Base-by-base conservation (phyloP, 202 grass and related monocot species). In the Setaria viridis region DNA sequence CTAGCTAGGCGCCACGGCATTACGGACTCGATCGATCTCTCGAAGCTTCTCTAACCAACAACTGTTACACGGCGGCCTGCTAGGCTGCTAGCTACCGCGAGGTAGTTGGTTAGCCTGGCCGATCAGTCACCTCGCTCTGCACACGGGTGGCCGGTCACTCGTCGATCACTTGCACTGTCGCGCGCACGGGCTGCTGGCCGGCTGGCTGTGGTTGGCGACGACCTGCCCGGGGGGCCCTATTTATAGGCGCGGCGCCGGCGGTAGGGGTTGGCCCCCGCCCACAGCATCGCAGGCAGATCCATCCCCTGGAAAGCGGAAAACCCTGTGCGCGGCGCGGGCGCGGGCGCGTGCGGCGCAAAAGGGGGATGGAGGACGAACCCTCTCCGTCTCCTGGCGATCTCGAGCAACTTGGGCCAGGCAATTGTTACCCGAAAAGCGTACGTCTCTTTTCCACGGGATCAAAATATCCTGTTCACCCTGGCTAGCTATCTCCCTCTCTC, bases 1-100 rank as follows among this genome's bases (percentile, higher is more conserved):
- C 84, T 87, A 13, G 84, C 51, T 19, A 90, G 66, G 50, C 89
- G 80, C 84, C 89, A 87, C 72, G 89, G 89, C 89, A 90, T 90
- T 55, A 63, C 60, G 11, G 21, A 7, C 35, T 19, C 79, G n/a
- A 4, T 19, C 79, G n/a, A 4, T 14, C 33, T 55, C 25, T 49
- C 35, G 72, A 90, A 90, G 32, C 47, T 89, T 81, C 73, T 20
- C n/a, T 5, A 56, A 53, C 50, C 11, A 67, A 49, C 21, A 49
- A 72, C 72, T 78, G 45, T 83, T 77, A 46, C 9, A 39, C 68
- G 29, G 29, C 79, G 66, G 67, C 16, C 39, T 30, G 17, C 32
- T 80, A 5, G 25, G 25, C 13, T 3, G 14, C 42, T 41, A 33
- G 11, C 64, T 54, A 19, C 20, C 43, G n/a, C 21, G 15, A 78